These are phyloP conservation scores for Lentinula lateritia DNA, from an alignment of 768 basidiomycete species.

Conservation along the genomic window DNA sequence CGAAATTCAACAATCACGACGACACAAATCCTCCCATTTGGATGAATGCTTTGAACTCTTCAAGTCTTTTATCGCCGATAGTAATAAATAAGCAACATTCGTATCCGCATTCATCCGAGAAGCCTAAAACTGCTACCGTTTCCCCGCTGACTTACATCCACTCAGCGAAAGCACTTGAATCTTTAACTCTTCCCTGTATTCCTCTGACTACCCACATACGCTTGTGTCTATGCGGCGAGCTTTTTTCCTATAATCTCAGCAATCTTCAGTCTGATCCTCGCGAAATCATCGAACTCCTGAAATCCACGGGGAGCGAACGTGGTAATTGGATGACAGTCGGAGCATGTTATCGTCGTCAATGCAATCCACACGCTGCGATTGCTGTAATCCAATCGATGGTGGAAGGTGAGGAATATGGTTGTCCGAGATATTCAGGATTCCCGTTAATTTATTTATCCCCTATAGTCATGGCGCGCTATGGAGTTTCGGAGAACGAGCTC, in stretches of 20 bases:
- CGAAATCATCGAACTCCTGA: slow-evolving; percentile 41
- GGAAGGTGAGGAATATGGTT: slow-evolving; percentile 27
- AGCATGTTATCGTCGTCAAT: slow-evolving; percentile 44
- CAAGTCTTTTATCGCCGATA: neutral
- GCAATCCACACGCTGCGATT: slow-evolving; percentile 40
- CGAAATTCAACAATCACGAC: neutral
- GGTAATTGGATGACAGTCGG: slow-evolving; percentile 54
- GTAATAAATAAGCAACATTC: neutral
- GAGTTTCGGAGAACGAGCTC: slow-evolving; percentile 30
- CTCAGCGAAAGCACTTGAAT: slow-evolving; percentile 2
- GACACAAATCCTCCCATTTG: neutral
- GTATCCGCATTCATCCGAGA: neutral
- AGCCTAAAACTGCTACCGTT: neutral
- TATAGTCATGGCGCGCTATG: slow-evolving; percentile 35
- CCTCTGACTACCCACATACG: slow-evolving; percentile 23
- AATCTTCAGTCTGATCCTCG: slow-evolving; percentile 37
- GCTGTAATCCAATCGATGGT: slow-evolving; percentile 40
- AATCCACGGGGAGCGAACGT: slow-evolving; percentile 36
- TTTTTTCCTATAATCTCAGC: slow-evolving; percentile 36
- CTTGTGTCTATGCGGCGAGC: slow-evolving; percentile 33
- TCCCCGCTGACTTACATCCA: slow-evolving; percentile 3
- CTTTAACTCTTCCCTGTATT: slow-evolving; percentile 8
- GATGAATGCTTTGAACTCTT: neutral
- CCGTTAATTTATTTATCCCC: neutral
- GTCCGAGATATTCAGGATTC: neutral